Base-by-base conservation (phyloP, 2,329 filamentous ascomycete species). In the Exophiala alcalophila region DNA sequence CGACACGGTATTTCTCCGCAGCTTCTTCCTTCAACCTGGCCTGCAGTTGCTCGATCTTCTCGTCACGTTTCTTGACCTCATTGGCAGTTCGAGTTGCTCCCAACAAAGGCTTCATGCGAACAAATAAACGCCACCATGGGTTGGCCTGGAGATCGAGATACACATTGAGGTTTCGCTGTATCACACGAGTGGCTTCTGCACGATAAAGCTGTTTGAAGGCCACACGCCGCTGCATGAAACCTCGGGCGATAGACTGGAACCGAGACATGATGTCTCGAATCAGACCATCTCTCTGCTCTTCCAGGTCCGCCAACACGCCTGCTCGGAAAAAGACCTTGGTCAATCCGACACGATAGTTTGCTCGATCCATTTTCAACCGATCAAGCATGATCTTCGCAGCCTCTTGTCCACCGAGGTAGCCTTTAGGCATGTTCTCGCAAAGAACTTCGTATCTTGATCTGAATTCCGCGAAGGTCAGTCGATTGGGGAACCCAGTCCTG, bases 241-340 rank as follows among this genome's bases (percentile, higher is more conserved):
- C 94, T 52, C 94, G 78, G 29, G 92, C 88, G 37, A 94, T 74
- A 0, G 90, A 92, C 60, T 98, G 94, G 62, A 99, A 98, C 21
- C 83, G 80, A 26, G 84, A 81, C 78, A 98, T 90, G 61, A 98
- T 95, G 52, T 95, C 85, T 5, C 86, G 84, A 55, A 99, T 97
- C 14, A 98, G 74, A 2, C 86, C 76, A 63, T 98, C 92, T 43
- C 92, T 83, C 63, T 94, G 86, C 65, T 97, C 94, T 77, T 99
- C 92, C 10, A 99, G 74, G 63, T 98, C 92, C 25, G 92, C 92
- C 32, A 99, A 76, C 2, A 99, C 91, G 46, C 92, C 92, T 29
- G 92, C 89, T 48, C 92, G 85, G 81, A 98, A 98, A 72, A 98
- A 98, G 9, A 98, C 91, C 65, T 98, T 98, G 16, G 89, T 96